Evolutionary conservation across 1,139 yeast species (phyloP), one percentile per base, ranked within the genome.

Genomic region (Candida glucosophila): DNA sequence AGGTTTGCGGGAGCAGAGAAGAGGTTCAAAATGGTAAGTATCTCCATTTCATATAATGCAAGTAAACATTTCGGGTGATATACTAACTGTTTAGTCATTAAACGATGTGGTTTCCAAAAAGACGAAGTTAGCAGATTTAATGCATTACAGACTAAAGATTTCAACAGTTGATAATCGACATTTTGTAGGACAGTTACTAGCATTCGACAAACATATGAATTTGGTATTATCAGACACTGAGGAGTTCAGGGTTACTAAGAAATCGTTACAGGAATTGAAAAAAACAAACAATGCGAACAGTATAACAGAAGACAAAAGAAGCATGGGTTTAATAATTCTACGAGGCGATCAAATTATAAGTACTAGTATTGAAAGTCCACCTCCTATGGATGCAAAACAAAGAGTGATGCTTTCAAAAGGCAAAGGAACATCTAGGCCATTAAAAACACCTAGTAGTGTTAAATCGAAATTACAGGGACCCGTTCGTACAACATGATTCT

Each of bases 291-390:
- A 33, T 14, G 14, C 28, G 3, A 40, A 36, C 25, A 45, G 37
- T 15, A 29, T 35, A 41, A 52, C 55, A 14, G 82, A 76, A 37
- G 77, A 76, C 30, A 80, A 77, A 45, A 60, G 97, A 30, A 58
- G 75, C 2, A 54, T 90, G 22, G 98, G 98, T 0, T 64, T 90
- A 29, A 69, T 83, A 5, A 79, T 90, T 20, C 57, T 90, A 25
- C 67, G 98, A 38, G 98, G 98, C 2, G 96, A 83, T 37, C 85
- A 80, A 37, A 73, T 90, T 16, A 75, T 90, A n/a, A 74, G 92
- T 24, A 68, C 88, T 7, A 73, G 80, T 19, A 79, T 86, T 17
- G 95, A 85, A 46, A 75, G 86, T 20, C 75, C 80, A 4, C 95
- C 95, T 1, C 58, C 76, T 4, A 53, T 67, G 16, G 70, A 65